Base-by-base conservation (phyloP, 805 yeast species). In the Scheffersomyces coipomensis region DNA sequence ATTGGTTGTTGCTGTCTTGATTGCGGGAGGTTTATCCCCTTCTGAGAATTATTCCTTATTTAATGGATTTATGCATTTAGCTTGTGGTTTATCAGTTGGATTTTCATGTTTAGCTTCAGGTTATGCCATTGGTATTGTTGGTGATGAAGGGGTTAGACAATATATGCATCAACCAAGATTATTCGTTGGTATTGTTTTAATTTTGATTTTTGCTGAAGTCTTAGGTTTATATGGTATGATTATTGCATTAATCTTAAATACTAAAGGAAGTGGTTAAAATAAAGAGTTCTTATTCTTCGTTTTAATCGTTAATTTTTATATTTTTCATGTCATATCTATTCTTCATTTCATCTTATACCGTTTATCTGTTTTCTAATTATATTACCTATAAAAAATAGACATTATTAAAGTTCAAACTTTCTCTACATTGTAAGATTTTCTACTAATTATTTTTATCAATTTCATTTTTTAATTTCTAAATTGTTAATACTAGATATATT, bases 11-110 rank as follows among this genome's bases (percentile, higher is more conserved):
- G 85, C 96, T 13, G 99, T 93, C 30, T 74, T 93, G 54, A 91
- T 93, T 54, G 97, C 99, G 19, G 95, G 93, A 30, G 89, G 88
- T 6, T 71, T 90, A 51, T 76, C 83, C 19, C 97, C 97, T 26
- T 64, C 78, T 29, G 80, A 81, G 47, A 77, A 81, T 35, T 90
- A 93, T 66, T 82, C 97, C 3, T 68, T 93, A 40, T 93, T 88
- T 69, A 86, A 88, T 58, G 99, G 99, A n/a, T 89, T 89, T 63
- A 88, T 93, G 95, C 99, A 93, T 66, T 72, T 93, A 62, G 90
- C 95, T 38, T 89, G 97, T 66, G 99, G 99, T 1, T 68, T 91
- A 44, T 80, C 95, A 26, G 99, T 93, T 32, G 99, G 99, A 2
- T 88, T 93, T 57, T 89, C 98, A 3, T 90, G 98, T 62, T 74